These are phyloP conservation scores for Lippia alba DNA, from an alignment of 305 asterid genomes.

Conservation along the genomic window DNA sequence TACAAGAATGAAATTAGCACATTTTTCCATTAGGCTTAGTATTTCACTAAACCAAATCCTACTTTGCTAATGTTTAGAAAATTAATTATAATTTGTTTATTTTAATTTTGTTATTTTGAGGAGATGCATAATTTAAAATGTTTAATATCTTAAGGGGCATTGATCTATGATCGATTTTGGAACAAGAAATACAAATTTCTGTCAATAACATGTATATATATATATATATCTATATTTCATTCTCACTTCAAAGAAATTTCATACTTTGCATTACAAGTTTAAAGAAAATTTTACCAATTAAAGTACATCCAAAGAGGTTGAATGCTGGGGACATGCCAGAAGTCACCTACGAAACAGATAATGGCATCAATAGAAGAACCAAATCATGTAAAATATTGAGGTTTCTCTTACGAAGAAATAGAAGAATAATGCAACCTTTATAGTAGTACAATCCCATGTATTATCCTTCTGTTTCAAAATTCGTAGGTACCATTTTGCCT, in stretches of 20 bases:
- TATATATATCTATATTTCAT: no score
- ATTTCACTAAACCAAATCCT: slow-evolving; percentile 22
- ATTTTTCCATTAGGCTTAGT: slow-evolving; percentile 1
- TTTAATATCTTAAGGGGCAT: no score
- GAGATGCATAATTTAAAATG: no score
- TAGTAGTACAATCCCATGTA: background rate
- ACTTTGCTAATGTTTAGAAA: background rate
- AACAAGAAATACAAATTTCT: no score
- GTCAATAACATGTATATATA: no score
- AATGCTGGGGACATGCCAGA: slow-evolving; percentile 94
- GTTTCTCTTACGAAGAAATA: slow-evolving; percentile 2
- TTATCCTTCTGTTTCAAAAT: background rate
- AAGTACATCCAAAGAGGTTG: slow-evolving; percentile 81
- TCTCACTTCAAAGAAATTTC: no score
- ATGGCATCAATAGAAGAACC: slow-evolving; percentile 19
- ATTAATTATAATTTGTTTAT: no score
- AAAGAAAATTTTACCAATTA: slow-evolving; percentile 60
- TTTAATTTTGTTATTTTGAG: no score
- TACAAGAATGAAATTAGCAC: slow-evolving; percentile 26
- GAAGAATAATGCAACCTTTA: background rate
- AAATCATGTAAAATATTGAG: slow-evolving; percentile 2
- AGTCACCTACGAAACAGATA: slow-evolving; percentile 63
- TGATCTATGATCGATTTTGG: no score
- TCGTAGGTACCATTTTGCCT: background rate
- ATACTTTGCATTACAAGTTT: no score